Evolutionary conservation across 2,329 filamentous ascomycete genomes (phyloP).

Genomic region (Fusarium kyushuense): DNA sequence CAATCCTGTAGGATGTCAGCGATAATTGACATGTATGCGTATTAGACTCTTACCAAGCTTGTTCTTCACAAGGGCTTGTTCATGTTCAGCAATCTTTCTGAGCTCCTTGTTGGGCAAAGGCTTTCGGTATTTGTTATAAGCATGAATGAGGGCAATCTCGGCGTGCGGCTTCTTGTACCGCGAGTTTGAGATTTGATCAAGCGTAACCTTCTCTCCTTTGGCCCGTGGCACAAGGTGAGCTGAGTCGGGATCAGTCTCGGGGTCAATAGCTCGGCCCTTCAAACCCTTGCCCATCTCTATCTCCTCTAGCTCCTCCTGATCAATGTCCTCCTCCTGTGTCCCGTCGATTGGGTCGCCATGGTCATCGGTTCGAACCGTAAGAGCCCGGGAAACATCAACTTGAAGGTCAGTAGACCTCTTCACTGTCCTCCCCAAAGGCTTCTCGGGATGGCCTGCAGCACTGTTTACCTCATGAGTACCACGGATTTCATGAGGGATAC

Average conservation of each 20-base stretch:
- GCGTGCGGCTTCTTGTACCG: slow-evolving; percentile 52
- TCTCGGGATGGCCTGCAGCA: neutral
- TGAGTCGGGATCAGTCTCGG: slow-evolving; percentile 6
- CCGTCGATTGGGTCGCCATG: slow-evolving; percentile 10
- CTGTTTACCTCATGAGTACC: slow-evolving; percentile 16
- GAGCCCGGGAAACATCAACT: neutral
- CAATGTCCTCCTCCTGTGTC: neutral
- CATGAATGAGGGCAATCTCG: slow-evolving; percentile 47
- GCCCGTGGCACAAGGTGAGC: slow-evolving; percentile 18
- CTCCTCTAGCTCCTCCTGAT: slow-evolving; percentile 13
- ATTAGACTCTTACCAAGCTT: slow-evolving; percentile 39
- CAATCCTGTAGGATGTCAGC: slow-evolving; percentile 2
- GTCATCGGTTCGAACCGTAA: slow-evolving; percentile 3
- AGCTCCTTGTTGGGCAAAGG: slow-evolving; percentile 47
- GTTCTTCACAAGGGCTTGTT: slow-evolving; percentile 37
- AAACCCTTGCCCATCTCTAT: slow-evolving; percentile 3
- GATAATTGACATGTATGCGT: neutral
- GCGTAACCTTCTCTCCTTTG: slow-evolving; percentile 43
- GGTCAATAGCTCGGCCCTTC: slow-evolving; percentile 9
- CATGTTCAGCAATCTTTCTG: slow-evolving; percentile 38
- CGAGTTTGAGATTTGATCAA: slow-evolving; percentile 53
- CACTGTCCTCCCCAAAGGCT: neutral
- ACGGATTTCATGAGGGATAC: slow-evolving; percentile 25
- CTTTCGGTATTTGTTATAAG: slow-evolving; percentile 55
- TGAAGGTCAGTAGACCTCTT: neutral